Base-by-base conservation (phyloP, 2,329 filamentous ascomycete genomes). In the Claviceps lovelessii region DNA sequence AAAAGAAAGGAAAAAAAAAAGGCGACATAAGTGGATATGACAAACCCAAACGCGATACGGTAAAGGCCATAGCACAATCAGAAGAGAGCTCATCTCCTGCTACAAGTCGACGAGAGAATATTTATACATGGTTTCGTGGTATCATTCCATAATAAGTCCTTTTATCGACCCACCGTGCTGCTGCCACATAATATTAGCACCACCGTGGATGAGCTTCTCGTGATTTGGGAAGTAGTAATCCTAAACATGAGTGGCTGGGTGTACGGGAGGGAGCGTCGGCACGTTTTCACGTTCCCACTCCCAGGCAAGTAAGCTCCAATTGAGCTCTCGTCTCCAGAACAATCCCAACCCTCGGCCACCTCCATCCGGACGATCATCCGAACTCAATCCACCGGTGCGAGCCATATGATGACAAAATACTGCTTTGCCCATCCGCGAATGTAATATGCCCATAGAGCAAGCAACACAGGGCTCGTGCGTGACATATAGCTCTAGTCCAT, bases 391-490 rank as follows among this genome's bases (percentile, higher is more conserved):
- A 51, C 91, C 91, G 13, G 87, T 94, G 59, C 81, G 73, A 49
- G 80, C 78, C 86, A 95, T 93, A 54, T 87, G 80, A 58, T 83
- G 77, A 59, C 81, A 82, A 70, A 95, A 95, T 44, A 95, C 78
- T 52, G 90, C 86, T 53, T 86, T 84, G 48, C 88, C 84, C 77
- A 98, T 95, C 52, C 93, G 82, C 9, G 91, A 96, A 67, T 97
- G 90, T 28, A 97, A 76, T 61, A 97, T 86, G 1, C 88, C 93
- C 93, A 97, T 97, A 41, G 87, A 89, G 71, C 93, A 98, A 80
- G 95, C 94, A 57, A 95, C 80, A 67, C 93, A 98, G 5, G 93
- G 93, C 71, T 98, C 93, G 65, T 97, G 90, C 2, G 90, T 95
- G 57, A 94, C 76, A 71, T 96, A 97, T 55, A 98, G 80, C 69